These are phyloP conservation scores for Eucalyptus cladocalyx DNA, from an alignment of 345 rosid species.

Conservation along the genomic window DNA sequence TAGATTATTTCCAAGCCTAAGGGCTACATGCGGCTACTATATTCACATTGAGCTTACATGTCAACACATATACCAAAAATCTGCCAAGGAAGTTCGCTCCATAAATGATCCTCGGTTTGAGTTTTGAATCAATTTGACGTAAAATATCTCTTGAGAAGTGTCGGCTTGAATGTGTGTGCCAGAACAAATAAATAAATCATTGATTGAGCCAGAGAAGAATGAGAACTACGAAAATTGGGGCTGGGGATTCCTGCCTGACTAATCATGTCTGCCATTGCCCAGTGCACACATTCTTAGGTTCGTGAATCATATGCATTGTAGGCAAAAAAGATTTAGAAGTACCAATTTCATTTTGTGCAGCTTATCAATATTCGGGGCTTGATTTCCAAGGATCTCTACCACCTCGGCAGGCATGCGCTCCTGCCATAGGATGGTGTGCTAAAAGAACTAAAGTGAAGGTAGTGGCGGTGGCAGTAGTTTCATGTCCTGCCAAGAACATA, in stretches of 20 bases:
- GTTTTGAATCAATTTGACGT: not conserved
- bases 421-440: constrained; percentile 10
- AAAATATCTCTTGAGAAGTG: not conserved
- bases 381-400: not conserved
- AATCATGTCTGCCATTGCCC: not conserved
- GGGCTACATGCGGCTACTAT: not conserved
- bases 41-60: not conserved
- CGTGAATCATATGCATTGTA: not conserved
- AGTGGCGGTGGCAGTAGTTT: constrained; percentile 3
- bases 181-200: not conserved
- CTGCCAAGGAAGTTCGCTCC: not conserved
- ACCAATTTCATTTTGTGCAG: constrained; percentile 13
- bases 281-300: not conserved
- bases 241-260: not conserved
- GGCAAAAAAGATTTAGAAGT: not conserved
- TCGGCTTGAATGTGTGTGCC: not conserved
- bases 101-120: not conserved
- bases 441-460: constrained; percentile 6
- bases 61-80: not conserved
- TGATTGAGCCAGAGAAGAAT: not conserved
- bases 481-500: constrained; percentile 11
- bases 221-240: not conserved
- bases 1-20: not conserved
- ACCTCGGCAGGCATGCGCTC: constrained; percentile 1
- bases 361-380: constrained; percentile 1